These are phyloP conservation scores for Penicillium lagena DNA, from an alignment of 495 filamentous ascomycete species.

Conservation along the genomic window DNA sequence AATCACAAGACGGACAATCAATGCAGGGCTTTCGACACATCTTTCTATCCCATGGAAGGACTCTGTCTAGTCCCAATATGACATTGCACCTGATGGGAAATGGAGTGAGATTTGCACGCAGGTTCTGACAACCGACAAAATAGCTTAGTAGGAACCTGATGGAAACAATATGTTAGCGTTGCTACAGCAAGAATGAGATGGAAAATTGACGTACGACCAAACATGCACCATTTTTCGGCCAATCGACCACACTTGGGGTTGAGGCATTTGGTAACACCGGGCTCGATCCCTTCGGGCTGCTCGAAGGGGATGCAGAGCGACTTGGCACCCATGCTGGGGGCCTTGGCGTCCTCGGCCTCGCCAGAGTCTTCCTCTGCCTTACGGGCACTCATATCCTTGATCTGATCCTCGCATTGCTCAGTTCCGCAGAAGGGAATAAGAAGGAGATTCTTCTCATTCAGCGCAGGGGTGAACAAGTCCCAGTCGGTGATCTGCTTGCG, in stretches of 20 bases:
- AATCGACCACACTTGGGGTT: conserved; percentile 72
- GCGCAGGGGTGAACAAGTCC: conserved; percentile 79
- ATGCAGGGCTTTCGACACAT: no score
- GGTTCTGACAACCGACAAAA: background rate
- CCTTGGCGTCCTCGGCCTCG: conserved; percentile 66
- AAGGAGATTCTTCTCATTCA: conserved; percentile 87
- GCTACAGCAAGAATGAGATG: background rate
- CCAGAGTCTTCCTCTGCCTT: conserved; percentile 60
- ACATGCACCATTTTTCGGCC: conserved; percentile 82
- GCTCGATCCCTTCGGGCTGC: conserved; percentile 73
- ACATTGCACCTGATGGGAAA: background rate
- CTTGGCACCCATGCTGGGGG: conserved; percentile 96
- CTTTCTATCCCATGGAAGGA: no score
- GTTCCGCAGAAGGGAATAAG: conserved; percentile 80
- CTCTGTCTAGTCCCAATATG: no score
- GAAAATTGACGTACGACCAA: conserved; percentile 51
- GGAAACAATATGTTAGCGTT: background rate
- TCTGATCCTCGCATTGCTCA: conserved; percentile 81
- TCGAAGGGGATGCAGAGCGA: conserved; percentile 96
- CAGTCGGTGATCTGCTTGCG: conserved; percentile 75
- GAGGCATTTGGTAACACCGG: conserved; percentile 80
- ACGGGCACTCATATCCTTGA: conserved; percentile 82
- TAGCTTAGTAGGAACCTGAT: conserved; percentile 30
- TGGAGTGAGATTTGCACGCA: no score
- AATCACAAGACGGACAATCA: no score